Base-by-base conservation (phyloP, 78 protist species). In the Dictyostelium brefeldianum region DNA sequence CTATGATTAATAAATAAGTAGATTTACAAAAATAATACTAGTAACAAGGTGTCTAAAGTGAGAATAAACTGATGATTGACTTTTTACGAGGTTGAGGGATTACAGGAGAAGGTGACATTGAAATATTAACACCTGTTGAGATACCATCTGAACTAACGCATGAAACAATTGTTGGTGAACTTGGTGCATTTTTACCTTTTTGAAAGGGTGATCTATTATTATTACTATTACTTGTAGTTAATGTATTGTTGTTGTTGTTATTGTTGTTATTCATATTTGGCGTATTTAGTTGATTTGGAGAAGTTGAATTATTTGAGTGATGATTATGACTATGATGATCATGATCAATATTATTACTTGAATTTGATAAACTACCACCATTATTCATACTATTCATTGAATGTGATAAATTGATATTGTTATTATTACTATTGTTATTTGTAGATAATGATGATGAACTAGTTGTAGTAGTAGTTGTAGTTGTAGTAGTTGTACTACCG, bases 81-180 rank as follows among this genome's bases (percentile, higher is more conserved):
- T 87, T 87, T 70, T 87, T 87, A 65, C 93, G 77, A 27, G 93
- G 93, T 64, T 74, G 93, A 20, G 83, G 65, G 8, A 87, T 77
- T n/a, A 87, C 93, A 12, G 93, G 93, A n/a, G 79, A 64, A 12
- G 93, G 93, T 11, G 57, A 64, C 93, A 87, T 87, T 48, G 93
- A 87, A 9, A 87, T 77, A 50, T 77, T 87, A 27, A 87, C 93
- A 77, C 93, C 93, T 31, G 78, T 50, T 14, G 53, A 57, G 10
- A 57, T 70, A 64, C 93, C 83, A 65, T 87, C 93, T 12, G 75
- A 31, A 31, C 53, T 71, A 0, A 87, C 93, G 65, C 93, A 87
- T 50, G 93, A 87, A 5, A 87, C 93, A 20, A 87, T 87, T 14
- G 93, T 87, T 15, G 93, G 93, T 20, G 93, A 87, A 14, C 75